These are phyloP conservation scores for Clausena lansium DNA, from an alignment of 345 rosid genomes.

Conservation along the genomic window DNA sequence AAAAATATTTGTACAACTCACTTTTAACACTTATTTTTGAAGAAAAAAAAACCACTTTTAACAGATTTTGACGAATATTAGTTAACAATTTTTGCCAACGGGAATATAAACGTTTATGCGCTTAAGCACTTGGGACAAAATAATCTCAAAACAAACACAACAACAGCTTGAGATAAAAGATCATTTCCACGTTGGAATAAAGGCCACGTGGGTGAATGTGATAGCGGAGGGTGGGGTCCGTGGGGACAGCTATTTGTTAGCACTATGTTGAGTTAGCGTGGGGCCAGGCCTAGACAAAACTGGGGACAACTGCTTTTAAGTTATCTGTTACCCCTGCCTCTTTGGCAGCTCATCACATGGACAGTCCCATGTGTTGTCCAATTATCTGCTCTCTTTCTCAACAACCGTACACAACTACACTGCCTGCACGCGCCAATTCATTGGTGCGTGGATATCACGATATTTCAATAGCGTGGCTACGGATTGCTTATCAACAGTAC, in stretches of 20 bases:
- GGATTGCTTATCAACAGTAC: no score
- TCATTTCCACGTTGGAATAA: neutral
- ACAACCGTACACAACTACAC: neutral
- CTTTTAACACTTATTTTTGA: no score
- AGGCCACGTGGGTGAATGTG: slow-evolving; percentile 9
- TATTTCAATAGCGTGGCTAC: neutral
- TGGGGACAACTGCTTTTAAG: slow-evolving; percentile 43
- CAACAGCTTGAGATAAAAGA: neutral
- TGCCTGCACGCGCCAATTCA: neutral
- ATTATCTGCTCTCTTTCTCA: neutral
- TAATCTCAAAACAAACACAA: neutral
- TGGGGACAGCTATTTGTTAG: slow-evolving; percentile 19
- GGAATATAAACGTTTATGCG: no score
- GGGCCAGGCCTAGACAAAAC: slow-evolving; percentile 18
- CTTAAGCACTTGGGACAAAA: neutral
- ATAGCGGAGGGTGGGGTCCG: neutral
- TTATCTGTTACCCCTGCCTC: slow-evolving; percentile 38
- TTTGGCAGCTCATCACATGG: slow-evolving; percentile 54
- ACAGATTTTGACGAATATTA: neutral
- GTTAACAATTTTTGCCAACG: neutral
- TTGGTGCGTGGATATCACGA: neutral
- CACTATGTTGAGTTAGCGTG: slow-evolving; percentile 5
- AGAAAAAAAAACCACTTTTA: neutral
- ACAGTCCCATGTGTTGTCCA: slow-evolving; percentile 44
- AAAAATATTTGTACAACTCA: no score